Conservation (phyloP, 2,329 filamentous ascomycete species). For the Byssoonygena ceratinophila region DNA sequence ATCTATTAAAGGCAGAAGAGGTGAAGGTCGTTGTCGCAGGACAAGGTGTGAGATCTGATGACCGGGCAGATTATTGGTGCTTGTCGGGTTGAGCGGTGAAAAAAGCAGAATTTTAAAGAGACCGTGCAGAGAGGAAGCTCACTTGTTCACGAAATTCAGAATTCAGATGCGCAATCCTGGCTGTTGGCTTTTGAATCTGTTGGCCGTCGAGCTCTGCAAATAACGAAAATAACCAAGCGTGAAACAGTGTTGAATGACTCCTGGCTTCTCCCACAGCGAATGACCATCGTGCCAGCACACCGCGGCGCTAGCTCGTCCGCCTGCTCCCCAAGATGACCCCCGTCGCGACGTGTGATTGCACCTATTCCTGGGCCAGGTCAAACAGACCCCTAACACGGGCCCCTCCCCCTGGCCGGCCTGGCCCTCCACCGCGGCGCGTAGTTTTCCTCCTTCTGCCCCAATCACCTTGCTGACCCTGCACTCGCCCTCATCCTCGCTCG, state of each 20-base stretch:
- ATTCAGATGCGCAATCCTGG: no score
- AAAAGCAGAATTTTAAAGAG: no score
- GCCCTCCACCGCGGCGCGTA: conserved; percentile 5
- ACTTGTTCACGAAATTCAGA: no score
- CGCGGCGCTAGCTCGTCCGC: neutral
- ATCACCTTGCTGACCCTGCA: neutral
- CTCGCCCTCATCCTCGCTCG: neutral
- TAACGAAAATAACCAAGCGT: neutral
- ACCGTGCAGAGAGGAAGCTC: no score
- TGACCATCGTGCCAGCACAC: neutral
- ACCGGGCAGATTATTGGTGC: neutral
- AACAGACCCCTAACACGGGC: neutral
- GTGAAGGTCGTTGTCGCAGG: neutral
- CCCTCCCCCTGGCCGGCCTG: neutral
- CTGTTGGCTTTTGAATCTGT: no score
- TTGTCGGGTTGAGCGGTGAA: no score
- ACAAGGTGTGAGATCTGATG: neutral
- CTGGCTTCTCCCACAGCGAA: neutral
- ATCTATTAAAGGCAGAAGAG: neutral
- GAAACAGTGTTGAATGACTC: conserved; percentile 7
- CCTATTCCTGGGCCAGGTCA: conserved; percentile 2
- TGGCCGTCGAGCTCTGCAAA: no score
- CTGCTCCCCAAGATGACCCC: neutral
- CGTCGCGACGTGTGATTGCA: conserved; percentile 7
- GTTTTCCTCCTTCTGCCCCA: conserved; percentile 1